Evolutionary conservation across 768 basidiomycete genomes (phyloP).

Genomic region (Leucogyrophana mollusca): DNA sequence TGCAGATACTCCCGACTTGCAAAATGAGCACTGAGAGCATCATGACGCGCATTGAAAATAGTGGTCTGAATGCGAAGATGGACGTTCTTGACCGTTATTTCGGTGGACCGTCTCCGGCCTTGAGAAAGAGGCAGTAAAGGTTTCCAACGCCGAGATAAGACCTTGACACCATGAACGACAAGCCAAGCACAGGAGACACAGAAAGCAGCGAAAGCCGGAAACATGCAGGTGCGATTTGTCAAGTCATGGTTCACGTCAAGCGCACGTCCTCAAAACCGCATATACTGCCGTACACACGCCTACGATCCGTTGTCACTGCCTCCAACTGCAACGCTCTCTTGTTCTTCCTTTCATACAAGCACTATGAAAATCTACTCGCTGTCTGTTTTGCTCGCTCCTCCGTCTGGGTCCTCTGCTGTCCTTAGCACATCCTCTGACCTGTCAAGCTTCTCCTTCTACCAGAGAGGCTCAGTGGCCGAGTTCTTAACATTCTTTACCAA

Average conservation of each 20-base stretch:
- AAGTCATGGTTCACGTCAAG: no score
- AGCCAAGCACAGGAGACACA: constrained; percentile 25
- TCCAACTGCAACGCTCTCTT: no score
- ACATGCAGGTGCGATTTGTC: constrained; percentile 13
- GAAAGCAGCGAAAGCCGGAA: constrained; percentile 14
- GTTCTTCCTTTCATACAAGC: constrained; percentile 3
- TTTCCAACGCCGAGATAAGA: constrained; percentile 15
- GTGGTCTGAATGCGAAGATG: constrained; percentile 45
- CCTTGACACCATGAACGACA: constrained; percentile 22
- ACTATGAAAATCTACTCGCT: constrained; percentile 88
- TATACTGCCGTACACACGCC: no score
- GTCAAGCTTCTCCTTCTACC: constrained; percentile 92
- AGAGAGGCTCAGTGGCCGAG: constrained; percentile 81
- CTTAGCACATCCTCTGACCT: constrained; percentile 77
- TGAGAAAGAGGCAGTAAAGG: constrained; percentile 18
- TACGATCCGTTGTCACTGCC: no score
- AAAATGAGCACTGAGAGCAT: constrained; percentile 38
- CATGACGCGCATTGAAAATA: constrained; percentile 48
- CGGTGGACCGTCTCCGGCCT: constrained; percentile 15
- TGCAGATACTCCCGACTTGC: constrained; percentile 24
- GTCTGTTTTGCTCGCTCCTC: constrained; percentile 67
- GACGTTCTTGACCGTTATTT: constrained; percentile 23
- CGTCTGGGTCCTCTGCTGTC: constrained; percentile 58
- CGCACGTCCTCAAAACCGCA: no score
- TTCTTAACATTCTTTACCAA: constrained; percentile 94